phyloP scores from a whole-genome alignment of 2,329 filamentous ascomycete genomes.

The Bipolaris sorokiniana region DNA sequence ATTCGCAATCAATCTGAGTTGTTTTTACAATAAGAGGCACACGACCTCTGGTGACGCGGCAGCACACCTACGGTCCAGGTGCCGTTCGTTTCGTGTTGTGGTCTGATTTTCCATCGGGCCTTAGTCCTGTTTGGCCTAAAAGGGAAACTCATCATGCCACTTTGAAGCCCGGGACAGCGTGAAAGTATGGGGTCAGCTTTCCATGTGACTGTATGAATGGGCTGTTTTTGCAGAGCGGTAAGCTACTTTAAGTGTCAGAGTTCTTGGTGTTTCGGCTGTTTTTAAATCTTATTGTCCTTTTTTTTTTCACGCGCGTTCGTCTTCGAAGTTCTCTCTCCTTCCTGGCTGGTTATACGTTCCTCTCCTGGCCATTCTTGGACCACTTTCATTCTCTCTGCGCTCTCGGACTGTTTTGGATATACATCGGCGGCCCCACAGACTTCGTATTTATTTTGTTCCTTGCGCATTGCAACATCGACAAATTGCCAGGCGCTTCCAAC shows the following conservation, averaged over 20 bases:
- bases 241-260: not conserved
- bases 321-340: not conserved
- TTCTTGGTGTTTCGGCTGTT: not conserved
- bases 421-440: not conserved
- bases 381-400: not conserved
- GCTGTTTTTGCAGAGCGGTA: constrained; percentile 3
- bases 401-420: not conserved
- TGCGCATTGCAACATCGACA: not conserved
- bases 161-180: constrained; percentile 12
- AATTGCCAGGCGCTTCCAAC: not conserved
- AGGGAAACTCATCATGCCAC: constrained; percentile 30
- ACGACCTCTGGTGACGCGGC: constrained; percentile 2
- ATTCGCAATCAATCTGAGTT: not conserved
- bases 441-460: not conserved
- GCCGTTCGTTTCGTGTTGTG: constrained; percentile 28
- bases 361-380: not conserved
- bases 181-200: not conserved
- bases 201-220: constrained; percentile 14
- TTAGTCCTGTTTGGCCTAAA: constrained; percentile 24
- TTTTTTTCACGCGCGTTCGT: not conserved
- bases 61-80: constrained; percentile 1
- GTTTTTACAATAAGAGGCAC: not conserved
- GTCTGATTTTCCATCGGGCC: constrained; percentile 27
- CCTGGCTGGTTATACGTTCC: not conserved
- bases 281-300: not conserved